Base-by-base conservation (phyloP, 169 alveolate species). In the Cryptosporidium xiaoi region DNA sequence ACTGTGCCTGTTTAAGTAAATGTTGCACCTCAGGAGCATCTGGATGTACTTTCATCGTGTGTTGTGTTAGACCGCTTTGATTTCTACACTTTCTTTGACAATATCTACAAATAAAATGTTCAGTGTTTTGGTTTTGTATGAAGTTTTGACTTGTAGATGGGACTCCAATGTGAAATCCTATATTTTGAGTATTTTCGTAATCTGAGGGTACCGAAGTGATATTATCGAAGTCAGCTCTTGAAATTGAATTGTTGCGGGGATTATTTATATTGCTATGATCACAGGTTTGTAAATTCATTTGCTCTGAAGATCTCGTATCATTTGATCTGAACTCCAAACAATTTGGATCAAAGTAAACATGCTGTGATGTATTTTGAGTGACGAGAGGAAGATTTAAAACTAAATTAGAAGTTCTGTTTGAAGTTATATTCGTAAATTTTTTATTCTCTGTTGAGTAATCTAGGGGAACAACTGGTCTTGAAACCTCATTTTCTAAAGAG, bases 1-100 rank as follows among this genome's bases (percentile, higher is more conserved):
- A 77, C 48, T 77, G 87, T 46, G 87, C 87, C 55, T 77, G 87
- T 20, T 77, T 77, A 8, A 77, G 16, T 55, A 77, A 56, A 77
- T 77, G 87, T n/a, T 77, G 87, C 18, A 77, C 87, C 56, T 77
- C 87, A 18, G 87, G 87, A 48, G 87, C 87, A 62, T 77, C 87
- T 3, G 87, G 87, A 36, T 77, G 87, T 20, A 77, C 87, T 60
- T 77, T 77, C 87, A 77, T 77, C 1, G 87, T 77, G 64, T 77
- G 87, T 24, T 77, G 87, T 12, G 87, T 77, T n/a, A 77, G 77
- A 3, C 87, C 87, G 36, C 87, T 77, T 77, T 77, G 87, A 62
- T 77, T 77, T 60, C 87, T 77, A 27, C 87, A 77, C 16, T 77
- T 77, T 24, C 87, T 77, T 34, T 77, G 87, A 40, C 87, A 77